These are phyloP conservation scores for Talaromyces marneffei DNA, from an alignment of 2,329 filamentous ascomycete genomes.

Conservation along the genomic window DNA sequence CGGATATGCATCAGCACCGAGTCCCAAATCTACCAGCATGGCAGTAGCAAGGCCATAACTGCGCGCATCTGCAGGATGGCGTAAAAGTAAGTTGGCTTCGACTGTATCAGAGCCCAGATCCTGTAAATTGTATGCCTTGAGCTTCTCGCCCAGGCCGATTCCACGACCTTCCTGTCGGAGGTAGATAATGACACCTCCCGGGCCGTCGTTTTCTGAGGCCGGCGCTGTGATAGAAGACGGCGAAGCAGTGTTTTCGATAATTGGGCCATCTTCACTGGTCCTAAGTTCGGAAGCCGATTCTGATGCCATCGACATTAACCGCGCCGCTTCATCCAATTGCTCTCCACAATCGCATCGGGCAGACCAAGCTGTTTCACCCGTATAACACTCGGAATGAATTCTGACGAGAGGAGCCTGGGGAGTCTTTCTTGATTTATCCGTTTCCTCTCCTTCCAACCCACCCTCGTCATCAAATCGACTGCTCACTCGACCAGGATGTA, in stretches of 20 bases:
- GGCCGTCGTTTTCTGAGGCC: constrained; percentile 38
- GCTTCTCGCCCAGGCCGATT: constrained; percentile 88
- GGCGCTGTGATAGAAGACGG: constrained; percentile 31
- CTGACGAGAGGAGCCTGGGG: constrained; percentile 65
- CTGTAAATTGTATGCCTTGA: constrained; percentile 97
- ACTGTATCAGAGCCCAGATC: constrained; percentile 97
- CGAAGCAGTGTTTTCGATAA: constrained; percentile 17
- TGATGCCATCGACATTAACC: constrained; percentile 72
- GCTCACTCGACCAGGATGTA: constrained; percentile 77
- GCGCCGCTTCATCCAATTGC: constrained; percentile 91
- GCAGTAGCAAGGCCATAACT: constrained; percentile 96
- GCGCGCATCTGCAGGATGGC: constrained; percentile 89
- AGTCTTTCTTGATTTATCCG: neutral
- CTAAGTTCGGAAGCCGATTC: constrained; percentile 21
- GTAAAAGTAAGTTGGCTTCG: constrained; percentile 82
- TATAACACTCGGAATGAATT: constrained; percentile 98
- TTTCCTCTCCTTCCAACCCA: constrained; percentile 2
- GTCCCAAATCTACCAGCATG: constrained; percentile 80
- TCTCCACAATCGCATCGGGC: constrained; percentile 96
- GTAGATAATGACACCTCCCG: constrained; percentile 89
- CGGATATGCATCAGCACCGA: constrained; percentile 57
- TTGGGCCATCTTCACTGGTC: constrained; percentile 18
- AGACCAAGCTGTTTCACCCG: constrained; percentile 96
- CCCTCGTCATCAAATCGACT: constrained; percentile 55
- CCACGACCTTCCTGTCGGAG: constrained; percentile 92